phyloP scores from a whole-genome alignment of 2,329 filamentous ascomycete genomes.

The Aspergillus eucalypticola region DNA sequence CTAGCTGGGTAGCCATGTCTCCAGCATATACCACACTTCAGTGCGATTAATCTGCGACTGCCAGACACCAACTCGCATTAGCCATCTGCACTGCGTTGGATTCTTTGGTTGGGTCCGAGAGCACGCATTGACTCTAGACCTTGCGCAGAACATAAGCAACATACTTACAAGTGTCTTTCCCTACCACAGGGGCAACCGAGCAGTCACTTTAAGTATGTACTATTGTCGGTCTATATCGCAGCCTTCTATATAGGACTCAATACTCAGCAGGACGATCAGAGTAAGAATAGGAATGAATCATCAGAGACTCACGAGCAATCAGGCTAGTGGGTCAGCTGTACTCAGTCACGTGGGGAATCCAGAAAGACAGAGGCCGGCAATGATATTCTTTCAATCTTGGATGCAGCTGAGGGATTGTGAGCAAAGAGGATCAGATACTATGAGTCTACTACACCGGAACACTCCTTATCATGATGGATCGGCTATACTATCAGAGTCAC shows the following conservation, averaged over 20 bases:
- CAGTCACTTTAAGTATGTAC: neutral
- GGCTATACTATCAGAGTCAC: neutral
- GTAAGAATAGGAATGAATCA: neutral
- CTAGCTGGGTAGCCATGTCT: constrained; percentile 63
- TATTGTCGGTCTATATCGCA: neutral
- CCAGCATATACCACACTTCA: neutral
- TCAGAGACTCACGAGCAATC: neutral
- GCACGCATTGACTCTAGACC: neutral
- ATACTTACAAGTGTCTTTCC: neutral
- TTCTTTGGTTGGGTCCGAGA: neutral
- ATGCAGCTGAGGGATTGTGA: too few relatives aligned
- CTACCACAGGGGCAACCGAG: neutral
- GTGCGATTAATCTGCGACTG: neutral
- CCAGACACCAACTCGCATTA: neutral
- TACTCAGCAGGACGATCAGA: neutral
- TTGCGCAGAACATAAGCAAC: neutral
- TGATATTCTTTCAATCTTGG: neutral
- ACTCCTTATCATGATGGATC: neutral
- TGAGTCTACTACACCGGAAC: neutral
- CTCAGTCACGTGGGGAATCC: neutral
- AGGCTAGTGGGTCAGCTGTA: neutral
- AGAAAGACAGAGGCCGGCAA: neutral
- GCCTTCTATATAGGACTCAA: neutral
- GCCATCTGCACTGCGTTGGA: neutral
- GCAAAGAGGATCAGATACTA: neutral